Conservation (phyloP, 2,329 filamentous ascomycete genomes). For the Aspergillus luchuensis region DNA sequence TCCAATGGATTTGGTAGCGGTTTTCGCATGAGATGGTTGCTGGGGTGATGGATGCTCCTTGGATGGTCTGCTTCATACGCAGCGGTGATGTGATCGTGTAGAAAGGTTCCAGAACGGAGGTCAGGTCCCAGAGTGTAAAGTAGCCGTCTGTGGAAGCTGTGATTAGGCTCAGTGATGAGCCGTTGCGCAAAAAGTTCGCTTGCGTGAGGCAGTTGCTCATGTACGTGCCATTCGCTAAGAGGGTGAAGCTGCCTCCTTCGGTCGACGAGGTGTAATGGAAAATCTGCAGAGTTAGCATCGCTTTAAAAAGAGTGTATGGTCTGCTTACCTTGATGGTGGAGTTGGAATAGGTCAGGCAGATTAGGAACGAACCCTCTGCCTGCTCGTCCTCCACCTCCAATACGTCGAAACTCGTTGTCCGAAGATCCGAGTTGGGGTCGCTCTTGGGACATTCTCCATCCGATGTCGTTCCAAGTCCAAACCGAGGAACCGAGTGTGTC, state of each 20-base stretch:
- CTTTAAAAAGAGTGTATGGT: not conserved
- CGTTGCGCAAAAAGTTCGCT: conserved; percentile 42
- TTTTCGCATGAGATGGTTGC: conserved; percentile 36
- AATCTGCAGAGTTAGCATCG: conserved; percentile 40
- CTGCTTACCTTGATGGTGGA: conserved; percentile 66
- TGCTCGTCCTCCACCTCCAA: conserved; percentile 31
- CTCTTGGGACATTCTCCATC: conserved; percentile 52
- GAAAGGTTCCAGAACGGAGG: conserved; percentile 30
- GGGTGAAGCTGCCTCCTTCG: conserved; percentile 30
- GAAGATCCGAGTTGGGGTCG: conserved; percentile 64
- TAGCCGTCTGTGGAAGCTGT: conserved; percentile 83
- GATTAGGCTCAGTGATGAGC: conserved; percentile 48
- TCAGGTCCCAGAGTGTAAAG: conserved; percentile 62
- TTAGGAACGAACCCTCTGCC: conserved; percentile 48
- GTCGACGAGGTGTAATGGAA: conserved; percentile 44
- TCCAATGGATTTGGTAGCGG: conserved; percentile 69
- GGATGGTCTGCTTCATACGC: conserved; percentile 25
- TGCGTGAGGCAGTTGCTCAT: conserved; percentile 78
- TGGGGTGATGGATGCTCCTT: conserved; percentile 22
- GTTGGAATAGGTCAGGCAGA: conserved; percentile 81
- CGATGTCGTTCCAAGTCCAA: conserved; percentile 56
- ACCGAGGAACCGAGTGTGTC: conserved; percentile 57
- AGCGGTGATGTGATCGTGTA: conserved; percentile 29
- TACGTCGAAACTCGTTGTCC: conserved; percentile 79
- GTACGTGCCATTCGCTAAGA: conserved; percentile 61